A percentile compares a stretch with the other conserved stretches of the same genome.
These are phyloP conservation scores for Pichia norvegensis DNA, from an alignment of 1,139 yeast species.

Conservation along the genomic window DNA sequence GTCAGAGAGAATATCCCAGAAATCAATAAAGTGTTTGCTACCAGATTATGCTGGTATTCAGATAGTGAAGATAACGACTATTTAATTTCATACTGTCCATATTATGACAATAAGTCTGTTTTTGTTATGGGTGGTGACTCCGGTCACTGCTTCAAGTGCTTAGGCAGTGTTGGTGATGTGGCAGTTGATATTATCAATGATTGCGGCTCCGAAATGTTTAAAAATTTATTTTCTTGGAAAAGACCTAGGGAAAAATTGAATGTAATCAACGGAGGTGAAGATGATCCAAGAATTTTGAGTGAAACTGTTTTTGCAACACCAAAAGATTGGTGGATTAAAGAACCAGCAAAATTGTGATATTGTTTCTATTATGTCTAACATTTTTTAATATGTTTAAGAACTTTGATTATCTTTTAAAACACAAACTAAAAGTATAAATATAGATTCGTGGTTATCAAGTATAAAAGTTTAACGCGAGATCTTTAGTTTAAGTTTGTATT, in stretches of 20 bases:
- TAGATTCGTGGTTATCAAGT: no score
- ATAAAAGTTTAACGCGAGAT: no score
- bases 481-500: no score
- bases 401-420: no score
- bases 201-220: conserved; percentile 16
- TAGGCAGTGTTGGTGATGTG: conserved; percentile 20
- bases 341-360: conserved; percentile 3
- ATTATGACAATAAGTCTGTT: conserved; percentile 23
- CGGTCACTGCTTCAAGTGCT: conserved; percentile 30
- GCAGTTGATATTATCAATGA: conserved; percentile 18
- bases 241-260: conserved; percentile 22
- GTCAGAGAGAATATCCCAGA: conserved; percentile 20
- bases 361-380: no score
- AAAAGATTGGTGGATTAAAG: conserved; percentile 19
- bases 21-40: conserved; percentile 14
- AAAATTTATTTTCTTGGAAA: conserved; percentile 23
- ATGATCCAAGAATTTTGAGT: conserved; percentile 23
- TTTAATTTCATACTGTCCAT: conserved; percentile 26
- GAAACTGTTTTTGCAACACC: conserved; percentile 22
- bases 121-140: conserved; percentile 31
- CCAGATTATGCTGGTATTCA: conserved; percentile 28
- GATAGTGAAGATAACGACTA: conserved; percentile 30
- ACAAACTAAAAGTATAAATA: no score
- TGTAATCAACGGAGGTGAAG: conserved; percentile 19
- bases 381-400: background rate